Conservation (phyloP, 1,284 basidiomycete species). For the Kalmanozyma brasiliensis region DNA sequence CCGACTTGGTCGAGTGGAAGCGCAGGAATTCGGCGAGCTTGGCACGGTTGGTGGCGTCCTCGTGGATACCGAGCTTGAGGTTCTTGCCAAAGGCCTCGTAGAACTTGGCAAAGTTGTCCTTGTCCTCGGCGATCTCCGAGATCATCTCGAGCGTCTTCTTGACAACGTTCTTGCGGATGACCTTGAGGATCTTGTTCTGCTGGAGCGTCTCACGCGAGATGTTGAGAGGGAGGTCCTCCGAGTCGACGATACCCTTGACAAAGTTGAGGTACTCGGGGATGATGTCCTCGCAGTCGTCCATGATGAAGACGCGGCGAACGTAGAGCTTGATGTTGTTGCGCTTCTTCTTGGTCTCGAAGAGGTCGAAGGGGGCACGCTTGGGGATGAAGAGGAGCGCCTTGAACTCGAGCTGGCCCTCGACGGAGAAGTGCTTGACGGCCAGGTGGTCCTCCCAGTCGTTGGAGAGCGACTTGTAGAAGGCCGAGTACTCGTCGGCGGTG, state of each 20-base stretch:
- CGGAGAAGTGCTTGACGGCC: slow-evolving; percentile 99
- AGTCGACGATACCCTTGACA: slow-evolving; percentile 94
- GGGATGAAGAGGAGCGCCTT: slow-evolving; percentile 94
- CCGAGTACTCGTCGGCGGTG: slow-evolving; percentile 87
- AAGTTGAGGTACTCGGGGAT: slow-evolving; percentile 99
- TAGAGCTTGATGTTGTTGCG: slow-evolving; percentile 99
- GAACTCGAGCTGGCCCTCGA: slow-evolving; percentile 99
- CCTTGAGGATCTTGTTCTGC: slow-evolving; percentile 99
- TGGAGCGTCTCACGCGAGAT: slow-evolving; percentile 99
- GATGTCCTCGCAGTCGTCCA: slow-evolving; percentile 99
- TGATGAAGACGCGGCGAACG: slow-evolving; percentile 99
- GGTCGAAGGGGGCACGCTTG: slow-evolving; percentile 89
- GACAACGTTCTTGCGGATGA: slow-evolving; percentile 86
- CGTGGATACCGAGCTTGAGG: slow-evolving; percentile 90
- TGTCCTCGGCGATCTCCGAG: slow-evolving; percentile 97
- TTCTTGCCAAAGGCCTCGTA: slow-evolving; percentile 79
- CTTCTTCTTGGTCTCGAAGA: slow-evolving; percentile 99
- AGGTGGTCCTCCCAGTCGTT: slow-evolving; percentile 99
- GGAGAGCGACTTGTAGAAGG: slow-evolving; percentile 99
- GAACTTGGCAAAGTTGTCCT: slow-evolving; percentile 99
- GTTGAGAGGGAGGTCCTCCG: slow-evolving; percentile 99
- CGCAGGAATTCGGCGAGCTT: slow-evolving; percentile 99
- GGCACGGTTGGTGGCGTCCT: slow-evolving; percentile 97
- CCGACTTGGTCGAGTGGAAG: slow-evolving; percentile 96
- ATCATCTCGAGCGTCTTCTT: slow-evolving; percentile 98